A percentile compares a stretch with the other conserved stretches of the same genome.
Evolutionary conservation across 345 rosid species (phyloP).

Genomic region (Citrus mangshanensis): DNA sequence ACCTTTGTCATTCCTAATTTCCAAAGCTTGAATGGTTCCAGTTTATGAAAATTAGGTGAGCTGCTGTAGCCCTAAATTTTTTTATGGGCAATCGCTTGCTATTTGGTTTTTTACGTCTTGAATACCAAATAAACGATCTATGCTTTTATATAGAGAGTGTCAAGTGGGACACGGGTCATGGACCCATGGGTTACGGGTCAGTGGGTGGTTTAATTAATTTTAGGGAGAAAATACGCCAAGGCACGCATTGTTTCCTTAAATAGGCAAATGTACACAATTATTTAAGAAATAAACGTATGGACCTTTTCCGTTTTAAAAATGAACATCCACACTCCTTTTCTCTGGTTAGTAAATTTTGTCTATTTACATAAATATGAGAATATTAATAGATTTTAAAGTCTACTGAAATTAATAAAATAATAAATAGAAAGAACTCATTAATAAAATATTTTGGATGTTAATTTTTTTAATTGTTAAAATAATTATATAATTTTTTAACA

Average conservation of each 20-base stretch:
- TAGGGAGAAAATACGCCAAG: not conserved
- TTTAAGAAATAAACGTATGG: too few species aligned
- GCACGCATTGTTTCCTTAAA: not conserved
- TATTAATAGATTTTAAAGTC: too few species aligned
- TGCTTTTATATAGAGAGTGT: constrained; percentile 9
- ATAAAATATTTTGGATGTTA: too few species aligned
- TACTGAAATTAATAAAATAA: too few species aligned
- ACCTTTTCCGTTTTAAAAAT: too few species aligned
- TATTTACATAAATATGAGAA: too few species aligned
- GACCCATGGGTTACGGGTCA: not conserved
- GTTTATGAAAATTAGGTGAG: not conserved
- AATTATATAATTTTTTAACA: too few species aligned
- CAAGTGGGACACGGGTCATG: not conserved
- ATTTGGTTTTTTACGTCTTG: not conserved
- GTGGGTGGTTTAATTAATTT: not conserved
- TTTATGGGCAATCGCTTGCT: not conserved
- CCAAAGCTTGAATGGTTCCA: constrained; percentile 13
- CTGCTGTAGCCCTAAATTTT: not conserved
- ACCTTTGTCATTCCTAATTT: constrained; percentile 61
- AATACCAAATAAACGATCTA: not conserved
- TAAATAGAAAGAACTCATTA: too few species aligned
- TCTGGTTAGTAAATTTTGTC: too few species aligned
- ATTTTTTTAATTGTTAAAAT: too few species aligned
- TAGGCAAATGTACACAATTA: too few species aligned
- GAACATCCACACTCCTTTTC: too few species aligned